A percentile compares a stretch with the other conserved stretches of the same genome.
These are phyloP conservation scores for Saprolegnia diclina DNA, from an alignment of 352 stramenopile species.

Conservation along the genomic window DNA sequence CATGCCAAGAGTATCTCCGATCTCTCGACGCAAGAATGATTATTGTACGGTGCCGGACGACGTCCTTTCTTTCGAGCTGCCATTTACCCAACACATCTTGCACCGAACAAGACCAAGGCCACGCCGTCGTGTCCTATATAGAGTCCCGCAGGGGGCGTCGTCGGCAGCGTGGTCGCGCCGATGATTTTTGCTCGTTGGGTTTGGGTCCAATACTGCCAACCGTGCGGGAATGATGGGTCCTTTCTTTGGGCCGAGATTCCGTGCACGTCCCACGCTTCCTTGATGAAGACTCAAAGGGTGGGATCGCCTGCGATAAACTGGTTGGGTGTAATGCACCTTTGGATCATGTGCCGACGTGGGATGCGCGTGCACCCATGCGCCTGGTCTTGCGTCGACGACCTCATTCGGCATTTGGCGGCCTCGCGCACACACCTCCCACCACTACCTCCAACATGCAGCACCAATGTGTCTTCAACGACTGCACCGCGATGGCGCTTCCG, in stretches of 20 bases:
- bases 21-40: neutral
- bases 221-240: neutral
- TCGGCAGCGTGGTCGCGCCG: no score
- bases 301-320: constrained; percentile 9
- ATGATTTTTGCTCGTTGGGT: neutral
- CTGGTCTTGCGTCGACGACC: neutral
- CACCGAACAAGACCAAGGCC: neutral
- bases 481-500: constrained; percentile 6
- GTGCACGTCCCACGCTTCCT: neutral
- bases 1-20: neutral
- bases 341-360: constrained; percentile 13
- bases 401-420: constrained; percentile 1
- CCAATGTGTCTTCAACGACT: constrained; percentile 26
- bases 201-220: neutral
- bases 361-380: neutral
- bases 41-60: neutral
- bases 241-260: neutral
- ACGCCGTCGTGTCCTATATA: neutral
- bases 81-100: no score
- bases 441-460: neutral
- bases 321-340: constrained; percentile 17
- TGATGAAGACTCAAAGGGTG: neutral
- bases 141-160: neutral
- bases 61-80: no score
- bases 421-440: neutral